Percentiles rank a stretch among this genome's conserved stretches.
Evolutionary conservation across 164 flowering plant genomes (phyloP).

Genomic region (Hamamelis virginiana): DNA sequence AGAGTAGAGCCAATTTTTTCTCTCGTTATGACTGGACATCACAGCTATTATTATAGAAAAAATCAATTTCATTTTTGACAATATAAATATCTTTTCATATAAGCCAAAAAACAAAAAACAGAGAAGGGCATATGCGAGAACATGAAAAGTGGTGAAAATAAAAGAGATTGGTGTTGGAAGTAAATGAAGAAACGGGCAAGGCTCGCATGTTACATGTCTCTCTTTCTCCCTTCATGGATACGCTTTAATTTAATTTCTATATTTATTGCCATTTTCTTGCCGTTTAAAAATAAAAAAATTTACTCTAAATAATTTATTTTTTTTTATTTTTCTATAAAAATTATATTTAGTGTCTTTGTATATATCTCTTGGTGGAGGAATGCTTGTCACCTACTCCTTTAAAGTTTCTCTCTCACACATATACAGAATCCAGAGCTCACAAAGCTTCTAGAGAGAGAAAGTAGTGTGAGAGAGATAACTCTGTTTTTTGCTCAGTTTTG

Average conservation of each 20-base stretch:
- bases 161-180: constrained; percentile 4
- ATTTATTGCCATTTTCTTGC: constrained; percentile 16
- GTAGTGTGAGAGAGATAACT: too few species aligned
- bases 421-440: too few species aligned
- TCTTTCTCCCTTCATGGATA: constrained; percentile 24
- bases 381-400: constrained; percentile 76
- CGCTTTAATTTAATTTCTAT: constrained; percentile 15
- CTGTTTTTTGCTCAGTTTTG: constrained; percentile 1
- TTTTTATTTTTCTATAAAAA: background rate
- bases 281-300: constrained; percentile 13
- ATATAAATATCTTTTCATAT: too few species aligned
- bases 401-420: constrained; percentile 28
- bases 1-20: too few species aligned
- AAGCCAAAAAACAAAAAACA: too few species aligned
- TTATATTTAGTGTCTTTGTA: constrained; percentile 23
- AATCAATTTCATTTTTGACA: too few species aligned
- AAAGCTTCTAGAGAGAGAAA: constrained; percentile 1
- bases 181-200: constrained; percentile 37
- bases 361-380: constrained; percentile 48
- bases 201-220: constrained; percentile 38
- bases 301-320: background rate
- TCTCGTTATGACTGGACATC: too few species aligned
- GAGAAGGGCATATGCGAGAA: constrained; percentile 12
- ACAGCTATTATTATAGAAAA: too few species aligned
- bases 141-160: background rate